Base-by-base conservation (phyloP, 1,139 yeast species). In the Saccharomyces uvarum region DNA sequence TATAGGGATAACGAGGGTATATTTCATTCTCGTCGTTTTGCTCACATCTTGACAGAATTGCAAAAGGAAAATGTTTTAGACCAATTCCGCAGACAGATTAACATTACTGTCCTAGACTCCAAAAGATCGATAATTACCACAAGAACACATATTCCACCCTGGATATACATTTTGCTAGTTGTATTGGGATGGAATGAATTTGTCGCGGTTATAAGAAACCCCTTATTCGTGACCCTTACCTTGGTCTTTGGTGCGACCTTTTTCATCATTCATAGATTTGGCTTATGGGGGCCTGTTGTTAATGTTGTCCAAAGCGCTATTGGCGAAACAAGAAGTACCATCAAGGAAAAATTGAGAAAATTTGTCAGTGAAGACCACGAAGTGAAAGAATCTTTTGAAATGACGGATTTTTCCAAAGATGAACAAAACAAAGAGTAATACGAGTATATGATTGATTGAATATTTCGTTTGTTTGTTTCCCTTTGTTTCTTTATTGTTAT, bases 141-240 rank as follows among this genome's bases (percentile, higher is more conserved):
- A 54, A 79, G 81, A 11, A 82, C 96, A 0, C 85, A 86, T 57
- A 85, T 93, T 56, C 99, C 99, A 3, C 76, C 84, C 63, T 95
- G 86, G 75, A 81, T 93, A 57, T 89, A 88, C 70, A 73, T 83
- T 24, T 68, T 93, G 6, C 75, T 93, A 26, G 70, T 86, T 2
- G 82, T 88, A 6, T 75, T 93, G 32, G 99, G 99, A 13, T 93
- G 97, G 97, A 91, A 91, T 70, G 98, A 95, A 75, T 86, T 93
- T 63, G 81, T 90, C 86, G 86, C 95, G 7, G 82, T 93, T 24
- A 67, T 93, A 51, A 79, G 95, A 59, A 91, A 88, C 69, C 99
- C 99, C 29, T 66, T 87, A 26, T 77, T 86, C 63, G 84, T 90
- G 64, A 74, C 89, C 19, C 64, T 81, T 7, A 59, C 81, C 9